Conservation (phyloP, 331 rosid species). For the Pyrus hybrid region DNA sequence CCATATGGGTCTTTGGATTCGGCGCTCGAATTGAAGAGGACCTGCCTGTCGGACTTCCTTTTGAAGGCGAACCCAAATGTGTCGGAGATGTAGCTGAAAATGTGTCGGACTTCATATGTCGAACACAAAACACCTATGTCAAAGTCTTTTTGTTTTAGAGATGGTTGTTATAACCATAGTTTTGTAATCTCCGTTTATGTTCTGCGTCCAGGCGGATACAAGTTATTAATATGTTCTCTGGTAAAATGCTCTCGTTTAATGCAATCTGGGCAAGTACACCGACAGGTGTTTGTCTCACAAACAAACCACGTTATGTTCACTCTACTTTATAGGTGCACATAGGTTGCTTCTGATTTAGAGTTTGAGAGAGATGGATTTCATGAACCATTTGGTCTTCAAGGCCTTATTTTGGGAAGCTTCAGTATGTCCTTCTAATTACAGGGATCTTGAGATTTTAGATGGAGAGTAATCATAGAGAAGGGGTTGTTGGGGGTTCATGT, state of each 20-base stretch:
- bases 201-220: background rate
- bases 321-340: background rate
- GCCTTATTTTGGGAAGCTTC: background rate
- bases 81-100: constrained; percentile 56
- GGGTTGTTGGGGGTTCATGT: background rate
- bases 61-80: constrained; percentile 67
- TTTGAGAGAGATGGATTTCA: background rate
- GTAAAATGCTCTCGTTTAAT: background rate
- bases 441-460: background rate
- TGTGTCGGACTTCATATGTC: no score
- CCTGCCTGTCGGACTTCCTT: constrained; percentile 12
- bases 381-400: background rate
- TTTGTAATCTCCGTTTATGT: background rate
- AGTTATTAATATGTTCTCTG: background rate
- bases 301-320: background rate
- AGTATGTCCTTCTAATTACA: background rate
- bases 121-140: no score
- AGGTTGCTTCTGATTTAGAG: background rate
- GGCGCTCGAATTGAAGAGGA: no score
- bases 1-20: no score
- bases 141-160: background rate
- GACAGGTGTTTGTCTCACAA: background rate
- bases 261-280: background rate
- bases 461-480: background rate
- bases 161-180: background rate